phyloP scores from a whole-genome alignment of 1,284 basidiomycete genomes.

The Marasmius oreades region DNA sequence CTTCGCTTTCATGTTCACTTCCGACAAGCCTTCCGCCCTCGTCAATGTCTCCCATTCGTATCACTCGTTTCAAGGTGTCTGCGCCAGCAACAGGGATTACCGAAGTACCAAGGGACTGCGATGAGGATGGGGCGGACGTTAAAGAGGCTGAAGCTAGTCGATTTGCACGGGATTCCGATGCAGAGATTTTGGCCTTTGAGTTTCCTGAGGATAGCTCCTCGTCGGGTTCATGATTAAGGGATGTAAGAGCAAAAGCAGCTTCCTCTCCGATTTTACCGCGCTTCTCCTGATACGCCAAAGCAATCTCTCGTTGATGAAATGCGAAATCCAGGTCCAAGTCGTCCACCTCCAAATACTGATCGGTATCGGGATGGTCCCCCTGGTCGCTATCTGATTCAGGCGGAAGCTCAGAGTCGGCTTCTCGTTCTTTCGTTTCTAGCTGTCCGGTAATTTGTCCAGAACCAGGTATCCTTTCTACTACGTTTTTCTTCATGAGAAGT shows the following conservation, averaged over 20 bases:
- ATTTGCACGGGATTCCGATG: conserved; percentile 62
- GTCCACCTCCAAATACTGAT: conserved; percentile 37
- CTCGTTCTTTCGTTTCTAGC: conserved; percentile 27
- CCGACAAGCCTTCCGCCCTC: conserved; percentile 49
- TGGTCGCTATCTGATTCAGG: conserved; percentile 17
- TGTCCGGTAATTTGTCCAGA: conserved; percentile 18
- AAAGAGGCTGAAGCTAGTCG: conserved; percentile 45
- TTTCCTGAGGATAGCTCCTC: conserved; percentile 22
- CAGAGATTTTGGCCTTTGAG: conserved; percentile 35
- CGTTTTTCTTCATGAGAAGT: conserved; percentile 60
- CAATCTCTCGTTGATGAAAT: conserved; percentile 68
- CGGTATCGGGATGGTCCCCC: conserved; percentile 24
- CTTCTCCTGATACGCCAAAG: conserved; percentile 65
- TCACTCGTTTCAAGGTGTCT: conserved; percentile 49
- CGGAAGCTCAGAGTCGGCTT: conserved; percentile 38
- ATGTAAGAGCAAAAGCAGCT: conserved; percentile 46
- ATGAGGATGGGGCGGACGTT: conserved; percentile 31
- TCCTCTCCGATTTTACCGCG: conserved; percentile 52
- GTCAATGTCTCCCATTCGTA: conserved; percentile 62
- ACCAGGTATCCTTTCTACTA: conserved; percentile 56
- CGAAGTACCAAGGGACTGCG: conserved; percentile 37
- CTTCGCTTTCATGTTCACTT: conserved; percentile 51
- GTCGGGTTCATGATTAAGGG: conserved; percentile 37
- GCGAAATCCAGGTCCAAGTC: conserved; percentile 56
- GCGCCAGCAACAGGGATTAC: conserved; percentile 49